Base-by-base conservation (phyloP, 192 early-diverging fungal species). In the Cladochytrium replicatum region DNA sequence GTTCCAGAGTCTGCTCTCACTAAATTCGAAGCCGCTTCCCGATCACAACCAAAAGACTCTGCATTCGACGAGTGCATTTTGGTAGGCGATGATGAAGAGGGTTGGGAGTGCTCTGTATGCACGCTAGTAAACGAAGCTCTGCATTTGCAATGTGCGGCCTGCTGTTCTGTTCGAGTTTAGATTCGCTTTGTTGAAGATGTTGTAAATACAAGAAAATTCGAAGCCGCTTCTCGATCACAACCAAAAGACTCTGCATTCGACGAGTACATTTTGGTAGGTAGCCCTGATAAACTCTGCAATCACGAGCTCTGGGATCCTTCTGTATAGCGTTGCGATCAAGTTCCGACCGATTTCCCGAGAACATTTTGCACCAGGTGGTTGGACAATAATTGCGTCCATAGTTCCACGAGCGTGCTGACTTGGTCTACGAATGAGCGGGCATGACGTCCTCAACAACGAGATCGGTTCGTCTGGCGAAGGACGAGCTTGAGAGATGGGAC, bases 31-130 rank as follows among this genome's bases (percentile, higher is more conserved):
- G 15, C 17, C 39, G n/a, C 26, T 32, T 41, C 11, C 27, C 6
- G 27, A 5, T 23, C 42, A 27, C 38, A 41, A 23, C 26, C 43
- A 43, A 8, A 44, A 52, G 34, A 2, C 1, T 15, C 31, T 17
- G 28, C 23, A 11, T 6, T 29, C 26, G 7, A 24, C 39, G n/a
- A 7, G 32, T 8, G 0, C 24, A 17, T n/a, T 22, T 17, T 9
- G 9, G 9, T 11, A 13, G 28, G 5, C 38, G 32, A 66, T 4
- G 11, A 1, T 29, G 60, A 55, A 46, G 29, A 11, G 19, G 27
- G 48, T 26, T 82, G 80, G 80, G 13, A 50, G 6, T 82, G 80
- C 50, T 58, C 74, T 0, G 17, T 32, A 6, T 82, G 80, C 52
- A 82, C 80, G n/a, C 55, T 79, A 22, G 1, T 70, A 27, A 81